Conservation (phyloP, 2,329 filamentous ascomycete species). For the Gyromitra esculenta region DNA sequence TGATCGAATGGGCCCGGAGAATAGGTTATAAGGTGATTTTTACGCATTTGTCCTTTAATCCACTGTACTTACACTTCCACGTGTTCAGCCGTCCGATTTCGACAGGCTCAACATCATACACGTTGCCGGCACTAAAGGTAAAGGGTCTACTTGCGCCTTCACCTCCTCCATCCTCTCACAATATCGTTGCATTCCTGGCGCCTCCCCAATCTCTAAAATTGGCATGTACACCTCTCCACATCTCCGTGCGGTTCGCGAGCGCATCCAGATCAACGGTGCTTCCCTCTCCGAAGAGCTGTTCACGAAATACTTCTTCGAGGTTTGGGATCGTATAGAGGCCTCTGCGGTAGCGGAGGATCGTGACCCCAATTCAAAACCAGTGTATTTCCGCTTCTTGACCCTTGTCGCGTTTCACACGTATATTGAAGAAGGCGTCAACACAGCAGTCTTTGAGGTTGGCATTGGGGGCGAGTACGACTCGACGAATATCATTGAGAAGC, state of each 20-base stretch:
- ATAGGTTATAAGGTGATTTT: slow-evolving; percentile 74
- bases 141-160: slow-evolving; percentile 87
- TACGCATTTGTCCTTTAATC: slow-evolving; percentile 8
- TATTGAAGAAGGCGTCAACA: slow-evolving; percentile 75
- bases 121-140: slow-evolving; percentile 92
- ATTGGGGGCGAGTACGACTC: slow-evolving; percentile 94
- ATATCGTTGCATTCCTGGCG: slow-evolving; percentile 63
- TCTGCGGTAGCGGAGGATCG: slow-evolving; percentile 66
- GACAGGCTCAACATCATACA: slow-evolving; percentile 74
- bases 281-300: slow-evolving; percentile 71
- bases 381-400: slow-evolving; percentile 92
- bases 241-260: slow-evolving; percentile 73
- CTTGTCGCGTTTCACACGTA: slow-evolving; percentile 89
- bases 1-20: slow-evolving; percentile 78
- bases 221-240: slow-evolving; percentile 77
- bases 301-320: slow-evolving; percentile 73
- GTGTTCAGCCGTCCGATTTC: slow-evolving; percentile 69
- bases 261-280: slow-evolving; percentile 70
- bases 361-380: slow-evolving; percentile 75
- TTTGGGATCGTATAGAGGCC: slow-evolving; percentile 71
- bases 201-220: slow-evolving; percentile 63
- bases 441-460: slow-evolving; percentile 88
- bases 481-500: slow-evolving; percentile 81
- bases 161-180: slow-evolving; percentile 79
- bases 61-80: slow-evolving; percentile 27